Percentiles rank a stretch among this genome's conserved stretches.
Evolutionary conservation across 495 filamentous ascomycete species (phyloP).

Genomic region (Pyrenula aspistea): DNA sequence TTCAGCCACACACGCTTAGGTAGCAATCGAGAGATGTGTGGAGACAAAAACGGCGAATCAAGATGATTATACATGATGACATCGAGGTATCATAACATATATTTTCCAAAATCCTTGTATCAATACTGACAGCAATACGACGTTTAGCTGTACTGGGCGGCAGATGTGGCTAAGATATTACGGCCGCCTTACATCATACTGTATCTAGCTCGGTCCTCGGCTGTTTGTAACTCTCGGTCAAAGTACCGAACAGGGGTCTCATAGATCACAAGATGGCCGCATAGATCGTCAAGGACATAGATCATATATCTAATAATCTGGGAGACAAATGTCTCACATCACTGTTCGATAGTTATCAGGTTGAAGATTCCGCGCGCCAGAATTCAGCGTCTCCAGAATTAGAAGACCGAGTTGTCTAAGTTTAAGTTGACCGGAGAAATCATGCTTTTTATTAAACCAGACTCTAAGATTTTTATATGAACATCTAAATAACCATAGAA

Average conservation of each 20-base stretch:
- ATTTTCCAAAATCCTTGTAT: not conserved
- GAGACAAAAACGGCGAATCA: not conserved
- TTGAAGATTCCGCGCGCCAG: not conserved
- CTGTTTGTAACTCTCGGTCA: not conserved
- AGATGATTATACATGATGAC: not conserved
- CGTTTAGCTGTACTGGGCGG: not conserved
- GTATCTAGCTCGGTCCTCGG: not conserved
- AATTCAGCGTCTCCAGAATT: not conserved
- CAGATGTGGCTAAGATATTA: no score
- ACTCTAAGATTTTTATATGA: not conserved
- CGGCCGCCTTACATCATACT: no score
- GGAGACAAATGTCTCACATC: not conserved
- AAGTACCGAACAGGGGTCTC: not conserved
- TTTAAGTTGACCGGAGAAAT: not conserved
- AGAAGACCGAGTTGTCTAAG: not conserved
- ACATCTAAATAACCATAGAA: not conserved
- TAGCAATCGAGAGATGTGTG: not conserved
- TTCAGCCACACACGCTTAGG: no score
- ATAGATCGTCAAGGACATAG: not conserved
- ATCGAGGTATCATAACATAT: not conserved
- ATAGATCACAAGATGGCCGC: not conserved
- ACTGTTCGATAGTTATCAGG: not conserved
- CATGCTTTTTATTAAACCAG: not conserved
- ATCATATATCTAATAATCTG: not conserved
- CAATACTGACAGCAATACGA: not conserved